Conservation (phyloP, 495 filamentous ascomycete species). For the Penicillium ucsense region DNA sequence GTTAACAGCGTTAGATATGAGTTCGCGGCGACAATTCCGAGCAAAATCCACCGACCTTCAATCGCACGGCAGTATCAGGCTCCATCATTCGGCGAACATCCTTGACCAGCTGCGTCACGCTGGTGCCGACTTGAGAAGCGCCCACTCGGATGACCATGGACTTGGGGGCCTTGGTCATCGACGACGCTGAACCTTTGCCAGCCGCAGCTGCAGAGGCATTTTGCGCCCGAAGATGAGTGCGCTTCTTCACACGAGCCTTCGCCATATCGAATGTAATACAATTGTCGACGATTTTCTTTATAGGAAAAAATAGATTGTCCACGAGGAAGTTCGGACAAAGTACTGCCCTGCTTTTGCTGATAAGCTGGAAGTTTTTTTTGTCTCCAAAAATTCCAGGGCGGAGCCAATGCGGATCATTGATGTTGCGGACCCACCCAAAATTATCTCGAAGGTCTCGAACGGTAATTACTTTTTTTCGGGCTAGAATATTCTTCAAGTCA, state of each 20-base stretch:
- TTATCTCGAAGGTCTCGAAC: slow-evolving; percentile 16
- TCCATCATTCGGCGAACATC: slow-evolving; percentile 94
- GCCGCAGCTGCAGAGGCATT: slow-evolving; percentile 44
- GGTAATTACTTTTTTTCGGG: slow-evolving; percentile 4
- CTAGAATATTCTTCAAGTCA: neutral
- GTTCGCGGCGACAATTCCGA: neutral
- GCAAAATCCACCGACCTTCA: slow-evolving; percentile 41
- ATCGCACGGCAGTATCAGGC: slow-evolving; percentile 76
- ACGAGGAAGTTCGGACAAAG: slow-evolving; percentile 1
- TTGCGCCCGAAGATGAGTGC: slow-evolving; percentile 66
- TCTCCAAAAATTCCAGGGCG: slow-evolving; percentile 27
- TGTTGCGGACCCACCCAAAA: slow-evolving; percentile 28
- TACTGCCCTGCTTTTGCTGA: neutral
- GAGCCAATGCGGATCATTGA: slow-evolving; percentile 28
- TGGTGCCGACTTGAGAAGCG: slow-evolving; percentile 84
- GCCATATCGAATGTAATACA: slow-evolving; percentile 49
- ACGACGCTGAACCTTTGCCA: slow-evolving; percentile 37
- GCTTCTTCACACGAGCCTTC: slow-evolving; percentile 74
- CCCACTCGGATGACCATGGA: slow-evolving; percentile 98
- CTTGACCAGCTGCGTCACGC: slow-evolving; percentile 81
- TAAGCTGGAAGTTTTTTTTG: slow-evolving; percentile 22
- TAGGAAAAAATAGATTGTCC: slow-evolving; percentile 4
- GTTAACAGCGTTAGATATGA: slow-evolving; percentile 2
- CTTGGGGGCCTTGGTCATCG: slow-evolving; percentile 60
- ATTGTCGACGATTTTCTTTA: too few species aligned